Evolutionary conservation across 768 basidiomycete species (phyloP).

Genomic region (Xerocomellus chrysenteron): DNA sequence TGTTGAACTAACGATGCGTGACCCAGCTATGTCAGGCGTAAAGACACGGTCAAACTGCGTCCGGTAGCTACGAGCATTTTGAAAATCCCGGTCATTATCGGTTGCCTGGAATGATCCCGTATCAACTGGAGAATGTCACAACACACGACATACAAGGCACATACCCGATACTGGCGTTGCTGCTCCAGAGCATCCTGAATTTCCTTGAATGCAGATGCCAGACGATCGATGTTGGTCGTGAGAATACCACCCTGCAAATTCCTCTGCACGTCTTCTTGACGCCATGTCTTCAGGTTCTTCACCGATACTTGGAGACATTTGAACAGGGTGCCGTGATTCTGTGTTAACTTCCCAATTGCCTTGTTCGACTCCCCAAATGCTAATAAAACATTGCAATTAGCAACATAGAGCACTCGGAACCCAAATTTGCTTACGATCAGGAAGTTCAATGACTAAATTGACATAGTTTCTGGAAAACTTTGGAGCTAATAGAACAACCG

Average conservation of each 20-base stretch:
- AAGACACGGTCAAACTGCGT: neutral
- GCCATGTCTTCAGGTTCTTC: neutral
- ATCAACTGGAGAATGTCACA: no score
- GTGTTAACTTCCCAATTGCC: no score
- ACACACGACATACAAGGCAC: neutral
- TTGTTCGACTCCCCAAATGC: no score
- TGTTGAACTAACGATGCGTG: no score
- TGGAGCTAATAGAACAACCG: no score
- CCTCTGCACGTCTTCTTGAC: neutral
- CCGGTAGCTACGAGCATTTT: no score
- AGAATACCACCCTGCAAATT: neutral
- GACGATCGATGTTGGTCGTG: no score
- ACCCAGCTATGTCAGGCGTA: fast-evolving
- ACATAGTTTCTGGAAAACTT: no score
- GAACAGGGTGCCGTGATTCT: neutral
- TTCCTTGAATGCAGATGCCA: neutral
- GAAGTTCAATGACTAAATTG: neutral
- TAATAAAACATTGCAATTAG: no score
- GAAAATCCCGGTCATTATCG: no score
- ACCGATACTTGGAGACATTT: neutral
- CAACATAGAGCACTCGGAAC: no score
- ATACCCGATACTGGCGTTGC: neutral
- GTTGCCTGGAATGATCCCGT: no score
- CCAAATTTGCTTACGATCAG: neutral
- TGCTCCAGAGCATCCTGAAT: neutral